Conservation (phyloP, 108 stramenopile species). For the Cylindrotheca closterium region DNA sequence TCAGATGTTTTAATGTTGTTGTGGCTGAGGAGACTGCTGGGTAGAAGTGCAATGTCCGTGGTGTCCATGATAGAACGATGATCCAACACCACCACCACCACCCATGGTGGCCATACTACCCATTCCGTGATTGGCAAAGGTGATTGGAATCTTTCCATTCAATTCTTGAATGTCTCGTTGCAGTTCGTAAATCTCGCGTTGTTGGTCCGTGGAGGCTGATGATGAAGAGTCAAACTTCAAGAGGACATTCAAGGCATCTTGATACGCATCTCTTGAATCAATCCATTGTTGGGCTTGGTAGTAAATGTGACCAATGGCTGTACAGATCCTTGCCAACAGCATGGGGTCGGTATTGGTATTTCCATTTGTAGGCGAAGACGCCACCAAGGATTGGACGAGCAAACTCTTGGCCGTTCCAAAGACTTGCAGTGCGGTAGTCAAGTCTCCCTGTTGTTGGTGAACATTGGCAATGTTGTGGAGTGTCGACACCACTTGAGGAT, state of each 20-base stretch:
- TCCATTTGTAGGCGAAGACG: not conserved
- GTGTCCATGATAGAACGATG: too few species aligned
- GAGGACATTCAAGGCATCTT: constrained; percentile 13
- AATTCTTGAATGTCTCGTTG: constrained; percentile 1
- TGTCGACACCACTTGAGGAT: constrained; percentile 28
- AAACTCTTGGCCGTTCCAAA: constrained; percentile 23
- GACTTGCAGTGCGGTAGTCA: constrained; percentile 14
- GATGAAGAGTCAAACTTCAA: not conserved
- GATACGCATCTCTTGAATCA: constrained; percentile 29
- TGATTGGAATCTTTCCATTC: not conserved
- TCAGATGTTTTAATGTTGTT: too few species aligned
- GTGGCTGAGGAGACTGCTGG: too few species aligned
- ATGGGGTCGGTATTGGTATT: too few species aligned
- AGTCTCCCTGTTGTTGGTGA: constrained; percentile 24
- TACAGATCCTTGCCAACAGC: constrained; percentile 26
- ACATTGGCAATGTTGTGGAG: constrained; percentile 57
- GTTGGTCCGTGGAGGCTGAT: not conserved
- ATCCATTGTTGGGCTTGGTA: constrained; percentile 10
- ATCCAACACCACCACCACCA: too few species aligned
- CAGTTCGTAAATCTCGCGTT: not conserved
- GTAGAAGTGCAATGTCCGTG: too few species aligned
- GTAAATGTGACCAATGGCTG: constrained; percentile 27
- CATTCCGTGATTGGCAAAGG: too few species aligned
- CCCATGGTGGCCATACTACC: too few species aligned
- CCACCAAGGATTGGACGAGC: not conserved